Evolutionary conservation across 495 filamentous ascomycete species (phyloP).

Genomic region (Penicillium coffeae): DNA sequence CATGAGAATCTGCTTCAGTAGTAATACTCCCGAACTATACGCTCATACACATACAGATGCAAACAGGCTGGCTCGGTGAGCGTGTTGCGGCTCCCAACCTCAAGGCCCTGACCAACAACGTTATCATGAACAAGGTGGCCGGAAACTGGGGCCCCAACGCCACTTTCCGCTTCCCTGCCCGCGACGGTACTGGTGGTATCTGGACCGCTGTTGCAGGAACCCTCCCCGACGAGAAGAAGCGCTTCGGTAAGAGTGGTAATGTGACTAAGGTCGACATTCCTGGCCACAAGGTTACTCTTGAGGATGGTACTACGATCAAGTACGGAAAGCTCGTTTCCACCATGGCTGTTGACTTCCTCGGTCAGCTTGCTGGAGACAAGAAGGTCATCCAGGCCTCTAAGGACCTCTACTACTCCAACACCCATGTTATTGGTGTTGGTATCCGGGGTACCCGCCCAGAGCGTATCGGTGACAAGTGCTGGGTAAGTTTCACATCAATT

Average conservation of each 20-base stretch:
- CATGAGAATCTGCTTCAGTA: too few relatives aligned
- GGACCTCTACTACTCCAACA: constrained; percentile 93
- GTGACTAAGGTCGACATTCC: constrained; percentile 82
- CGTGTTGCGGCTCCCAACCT: constrained; percentile 95
- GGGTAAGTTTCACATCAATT: constrained; percentile 38
- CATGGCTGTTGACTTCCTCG: constrained; percentile 91
- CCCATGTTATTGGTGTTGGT: constrained; percentile 95
- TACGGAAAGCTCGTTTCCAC: constrained; percentile 93
- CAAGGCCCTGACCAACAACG: constrained; percentile 91
- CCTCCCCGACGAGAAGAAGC: constrained; percentile 84
- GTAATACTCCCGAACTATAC: too few relatives aligned
- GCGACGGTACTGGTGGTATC: constrained; percentile 94
- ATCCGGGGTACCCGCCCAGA: constrained; percentile 87
- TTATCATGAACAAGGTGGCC: constrained; percentile 92
- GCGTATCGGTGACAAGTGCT: constrained; percentile 99
- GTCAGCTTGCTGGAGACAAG: constrained; percentile 80
- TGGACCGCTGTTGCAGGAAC: constrained; percentile 98
- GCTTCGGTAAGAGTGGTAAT: constrained; percentile 78
- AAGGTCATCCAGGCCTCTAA: constrained; percentile 80
- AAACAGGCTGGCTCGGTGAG: constrained; percentile 98
- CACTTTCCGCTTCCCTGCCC: constrained; percentile 96
- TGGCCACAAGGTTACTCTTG: constrained; percentile 74
- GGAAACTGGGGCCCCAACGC: constrained; percentile 98
- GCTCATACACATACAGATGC: constrained; percentile 65
- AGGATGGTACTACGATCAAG: constrained; percentile 80